Evolutionary conservation across 345 rosid species (phyloP).

Genomic region (Lepidium sativum): DNA sequence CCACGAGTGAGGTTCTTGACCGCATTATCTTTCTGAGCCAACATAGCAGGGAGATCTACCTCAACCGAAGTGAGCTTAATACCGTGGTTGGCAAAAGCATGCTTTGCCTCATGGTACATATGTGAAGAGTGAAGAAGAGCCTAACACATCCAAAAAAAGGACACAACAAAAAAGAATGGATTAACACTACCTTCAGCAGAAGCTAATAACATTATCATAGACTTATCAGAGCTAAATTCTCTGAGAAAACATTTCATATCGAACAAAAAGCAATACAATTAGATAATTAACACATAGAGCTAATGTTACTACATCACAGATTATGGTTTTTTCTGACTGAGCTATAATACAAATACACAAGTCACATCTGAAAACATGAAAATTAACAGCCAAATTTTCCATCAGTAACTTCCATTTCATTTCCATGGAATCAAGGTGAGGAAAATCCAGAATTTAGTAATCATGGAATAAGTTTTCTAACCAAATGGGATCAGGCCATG

Average conservation of each 20-base stretch:
- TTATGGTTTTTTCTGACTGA: too few species aligned
- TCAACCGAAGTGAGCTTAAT: conserved; percentile 69
- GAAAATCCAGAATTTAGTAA: neutral
- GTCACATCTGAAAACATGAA: too few species aligned
- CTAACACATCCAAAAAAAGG: conserved; percentile 27
- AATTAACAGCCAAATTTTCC: neutral
- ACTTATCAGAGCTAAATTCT: too few species aligned
- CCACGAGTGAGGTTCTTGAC: conserved; percentile 64
- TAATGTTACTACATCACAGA: too few species aligned
- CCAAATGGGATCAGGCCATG: neutral
- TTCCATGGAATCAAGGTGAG: neutral
- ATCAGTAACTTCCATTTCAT: neutral
- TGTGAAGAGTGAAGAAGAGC: conserved; percentile 91
- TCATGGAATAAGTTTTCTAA: neutral
- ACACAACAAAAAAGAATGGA: neutral
- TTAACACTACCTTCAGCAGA: neutral
- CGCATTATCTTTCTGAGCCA: conserved; percentile 82
- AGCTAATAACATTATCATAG: neutral
- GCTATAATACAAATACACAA: too few species aligned
- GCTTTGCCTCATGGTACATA: conserved; percentile 89
- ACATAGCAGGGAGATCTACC: conserved; percentile 85
- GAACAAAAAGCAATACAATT: too few species aligned
- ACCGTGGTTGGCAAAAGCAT: conserved; percentile 65
- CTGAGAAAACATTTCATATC: too few species aligned
- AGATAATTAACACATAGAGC: too few species aligned